Evolutionary conservation across 768 basidiomycete genomes (phyloP).

Genomic region (Mycena alexandri): DNA sequence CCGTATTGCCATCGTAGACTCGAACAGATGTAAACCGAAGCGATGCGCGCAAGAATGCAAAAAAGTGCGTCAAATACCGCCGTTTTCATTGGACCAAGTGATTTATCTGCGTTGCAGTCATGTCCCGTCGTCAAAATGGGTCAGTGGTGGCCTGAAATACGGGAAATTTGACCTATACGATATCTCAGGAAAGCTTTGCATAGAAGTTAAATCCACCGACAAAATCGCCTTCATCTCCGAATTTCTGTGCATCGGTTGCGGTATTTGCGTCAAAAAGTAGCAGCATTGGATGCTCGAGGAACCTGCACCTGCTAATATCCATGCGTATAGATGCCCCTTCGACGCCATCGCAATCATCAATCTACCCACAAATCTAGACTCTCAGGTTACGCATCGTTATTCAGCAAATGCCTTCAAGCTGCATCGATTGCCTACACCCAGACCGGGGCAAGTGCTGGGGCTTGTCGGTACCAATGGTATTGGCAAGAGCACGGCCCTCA

Average conservation of each 20-base stretch:
- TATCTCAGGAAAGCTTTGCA: constrained; percentile 90
- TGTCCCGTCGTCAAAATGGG: constrained; percentile 99
- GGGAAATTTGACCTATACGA: constrained; percentile 5
- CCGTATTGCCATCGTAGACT: constrained; percentile 94
- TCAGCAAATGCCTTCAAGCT: constrained; percentile 99
- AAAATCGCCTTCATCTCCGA: constrained; percentile 99
- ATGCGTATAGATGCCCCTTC: constrained; percentile 86
- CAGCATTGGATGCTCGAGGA: constrained; percentile 43
- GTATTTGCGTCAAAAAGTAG: constrained; percentile 99
- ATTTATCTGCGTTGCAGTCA: constrained; percentile 59
- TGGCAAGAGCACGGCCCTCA: constrained; percentile 97
- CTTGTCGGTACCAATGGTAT: constrained; percentile 99
- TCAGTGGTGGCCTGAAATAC: constrained; percentile 47
- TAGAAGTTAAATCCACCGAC: constrained; percentile 95
- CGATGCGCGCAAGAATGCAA: constrained; percentile 98
- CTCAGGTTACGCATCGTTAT: constrained; percentile 97
- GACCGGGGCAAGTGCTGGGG: constrained; percentile 98
- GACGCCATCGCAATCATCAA: constrained; percentile 99
- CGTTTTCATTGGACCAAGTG: constrained; percentile 35
- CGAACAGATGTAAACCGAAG: constrained; percentile 96
- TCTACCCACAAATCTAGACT: constrained; percentile 95
- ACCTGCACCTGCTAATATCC: background rate
- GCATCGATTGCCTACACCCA: constrained; percentile 95
- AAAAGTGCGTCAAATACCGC: constrained; percentile 67
- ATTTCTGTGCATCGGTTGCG: constrained; percentile 98